These are phyloP conservation scores for Brassica juncea DNA, from an alignment of 345 rosid genomes.

Conservation along the genomic window DNA sequence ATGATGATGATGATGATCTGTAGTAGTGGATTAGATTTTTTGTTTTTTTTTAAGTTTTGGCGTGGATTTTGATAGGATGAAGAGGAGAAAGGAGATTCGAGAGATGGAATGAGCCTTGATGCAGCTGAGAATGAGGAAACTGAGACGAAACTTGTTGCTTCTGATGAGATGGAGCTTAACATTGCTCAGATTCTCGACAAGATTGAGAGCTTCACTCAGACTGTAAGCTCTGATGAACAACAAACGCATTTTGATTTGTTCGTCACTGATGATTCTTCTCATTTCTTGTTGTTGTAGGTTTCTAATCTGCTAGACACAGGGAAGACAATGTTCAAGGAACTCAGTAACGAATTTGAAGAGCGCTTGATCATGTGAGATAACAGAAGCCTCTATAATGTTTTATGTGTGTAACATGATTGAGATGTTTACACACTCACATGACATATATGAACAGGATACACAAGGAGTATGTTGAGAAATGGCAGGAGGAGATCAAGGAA, in stretches of 20 bases:
- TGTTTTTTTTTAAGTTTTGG: background rate
- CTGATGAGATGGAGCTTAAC: constrained; percentile 78
- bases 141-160: constrained; percentile 52
- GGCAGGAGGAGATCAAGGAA: constrained; percentile 87
- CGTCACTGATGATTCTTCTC: background rate
- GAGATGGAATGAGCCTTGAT: constrained; percentile 42
- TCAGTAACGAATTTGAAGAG: constrained; percentile 78
- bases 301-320: constrained; percentile 78
- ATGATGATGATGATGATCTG: constrained; percentile 22
- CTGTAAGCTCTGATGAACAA: constrained; percentile 44
- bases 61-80: constrained; percentile 45
- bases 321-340: constrained; percentile 73
- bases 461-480: constrained; percentile 77
- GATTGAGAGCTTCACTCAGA: constrained; percentile 77
- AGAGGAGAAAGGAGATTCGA: constrained; percentile 45
- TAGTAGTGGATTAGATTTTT: background rate
- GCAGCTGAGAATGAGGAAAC: constrained; percentile 55
- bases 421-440: constrained; percentile 1
- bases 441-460: constrained; percentile 56
- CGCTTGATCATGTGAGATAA: constrained; percentile 60
- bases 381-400: constrained; percentile 5
- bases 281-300: constrained; percentile 47
- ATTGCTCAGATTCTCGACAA: constrained; percentile 64
- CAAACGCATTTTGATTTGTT: background rate
- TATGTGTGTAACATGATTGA: background rate